These are phyloP conservation scores for Scutellaria minor DNA, from an alignment of 257 asterid species.

Conservation along the genomic window DNA sequence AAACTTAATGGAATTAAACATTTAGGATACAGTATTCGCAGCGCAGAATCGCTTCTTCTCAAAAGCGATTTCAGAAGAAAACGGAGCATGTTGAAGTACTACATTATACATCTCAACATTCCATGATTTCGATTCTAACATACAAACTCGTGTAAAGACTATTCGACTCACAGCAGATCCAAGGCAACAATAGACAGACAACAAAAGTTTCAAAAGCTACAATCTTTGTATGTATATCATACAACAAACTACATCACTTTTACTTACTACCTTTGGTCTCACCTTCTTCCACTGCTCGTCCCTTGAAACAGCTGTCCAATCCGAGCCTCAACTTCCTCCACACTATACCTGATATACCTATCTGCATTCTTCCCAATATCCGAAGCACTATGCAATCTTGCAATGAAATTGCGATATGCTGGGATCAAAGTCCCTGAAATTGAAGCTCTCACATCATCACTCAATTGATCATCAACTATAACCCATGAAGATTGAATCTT, in stretches of 20 bases:
- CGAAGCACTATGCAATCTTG: slow-evolving; percentile 51
- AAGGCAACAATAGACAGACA: slow-evolving; percentile 30
- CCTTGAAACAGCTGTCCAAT: slow-evolving; percentile 69
- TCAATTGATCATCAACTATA: slow-evolving; percentile 74
- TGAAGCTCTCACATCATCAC: slow-evolving; percentile 77
- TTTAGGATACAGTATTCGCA: not conserved
- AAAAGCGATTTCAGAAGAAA: slow-evolving; percentile 14
- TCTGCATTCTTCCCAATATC: slow-evolving; percentile 72
- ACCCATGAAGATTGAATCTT: slow-evolving; percentile 77
- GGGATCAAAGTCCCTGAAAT: slow-evolving; percentile 58
- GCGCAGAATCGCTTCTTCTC: not conserved
- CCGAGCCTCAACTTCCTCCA: slow-evolving; percentile 77
- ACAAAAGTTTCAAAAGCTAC: slow-evolving; percentile 38
- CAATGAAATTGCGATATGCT: slow-evolving; percentile 72
- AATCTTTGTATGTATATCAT: slow-evolving; percentile 31
- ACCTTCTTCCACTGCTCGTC: slow-evolving; percentile 62
- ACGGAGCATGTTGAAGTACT: slow-evolving; percentile 17
- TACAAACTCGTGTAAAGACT: slow-evolving; percentile 26
- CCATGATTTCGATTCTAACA: slow-evolving; percentile 26
- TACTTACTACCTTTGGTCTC: slow-evolving; percentile 44
- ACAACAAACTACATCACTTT: slow-evolving; percentile 41
- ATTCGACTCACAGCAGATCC: slow-evolving; percentile 27
- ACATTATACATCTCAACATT: slow-evolving; percentile 39
- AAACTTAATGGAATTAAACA: not conserved
- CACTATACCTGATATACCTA: slow-evolving; percentile 69